Conservation (phyloP, 306 rosid genomes). For the Vigna hirtella region DNA sequence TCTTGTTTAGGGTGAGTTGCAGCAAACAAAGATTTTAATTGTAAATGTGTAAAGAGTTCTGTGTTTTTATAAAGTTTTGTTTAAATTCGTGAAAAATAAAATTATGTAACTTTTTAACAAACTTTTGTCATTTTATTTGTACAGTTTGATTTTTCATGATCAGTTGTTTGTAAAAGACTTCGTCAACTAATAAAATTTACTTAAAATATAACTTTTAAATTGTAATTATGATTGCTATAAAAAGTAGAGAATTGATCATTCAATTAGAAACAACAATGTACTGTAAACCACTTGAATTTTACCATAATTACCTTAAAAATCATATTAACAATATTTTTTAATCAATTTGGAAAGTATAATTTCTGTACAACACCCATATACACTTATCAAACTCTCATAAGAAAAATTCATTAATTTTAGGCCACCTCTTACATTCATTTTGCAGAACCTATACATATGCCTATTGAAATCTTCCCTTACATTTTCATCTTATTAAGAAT, state of each 20-base stretch:
- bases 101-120: neutral
- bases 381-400: neutral
- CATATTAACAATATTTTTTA: too few relatives aligned
- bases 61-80: neutral
- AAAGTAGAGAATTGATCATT: neutral
- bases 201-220: neutral
- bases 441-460: neutral
- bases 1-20: neutral
- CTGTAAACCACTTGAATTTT: too few relatives aligned
- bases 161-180: too few relatives aligned
- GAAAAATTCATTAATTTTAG: neutral
- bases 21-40: neutral
- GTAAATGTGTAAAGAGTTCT: neutral
- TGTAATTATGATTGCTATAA: neutral
- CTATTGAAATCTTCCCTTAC: neutral
- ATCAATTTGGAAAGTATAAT: too few relatives aligned
- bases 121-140: neutral
- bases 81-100: neutral
- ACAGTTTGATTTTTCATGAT: neutral
- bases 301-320: too few relatives aligned
- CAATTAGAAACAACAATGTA: too few relatives aligned
- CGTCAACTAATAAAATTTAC: neutral
- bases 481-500: neutral
- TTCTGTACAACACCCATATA: too few relatives aligned
- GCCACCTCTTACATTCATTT: neutral